phyloP scores from a whole-genome alignment of 1,284 basidiomycete species.

The Uromyces viciae-fabae region DNA sequence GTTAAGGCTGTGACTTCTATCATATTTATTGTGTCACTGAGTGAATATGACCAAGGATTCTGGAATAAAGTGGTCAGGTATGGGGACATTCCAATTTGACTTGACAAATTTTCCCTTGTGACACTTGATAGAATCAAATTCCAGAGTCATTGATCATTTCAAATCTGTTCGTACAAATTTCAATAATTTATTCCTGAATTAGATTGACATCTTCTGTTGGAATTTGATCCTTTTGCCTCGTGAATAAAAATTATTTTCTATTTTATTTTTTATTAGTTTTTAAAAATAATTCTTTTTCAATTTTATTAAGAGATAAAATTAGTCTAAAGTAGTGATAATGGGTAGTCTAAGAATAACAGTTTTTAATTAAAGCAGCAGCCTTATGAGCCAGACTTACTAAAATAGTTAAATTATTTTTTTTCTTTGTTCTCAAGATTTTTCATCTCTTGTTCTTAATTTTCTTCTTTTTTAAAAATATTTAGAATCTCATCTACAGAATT shows the following conservation, averaged over 20 bases:
- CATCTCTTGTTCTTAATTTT: neutral
- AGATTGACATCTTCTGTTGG: conserved; percentile 96
- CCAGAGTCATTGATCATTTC: conserved; percentile 92
- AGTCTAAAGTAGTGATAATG: too few relatives aligned
- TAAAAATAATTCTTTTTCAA: too few relatives aligned
- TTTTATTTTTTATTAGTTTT: too few relatives aligned
- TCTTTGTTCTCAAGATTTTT: neutral
- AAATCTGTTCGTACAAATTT: conserved; percentile 91
- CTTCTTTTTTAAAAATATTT: neutral
- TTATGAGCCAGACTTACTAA: conserved; percentile 85
- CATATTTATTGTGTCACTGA: conserved; percentile 55
- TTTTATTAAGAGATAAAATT: too few relatives aligned
- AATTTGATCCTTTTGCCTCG: too few relatives aligned
- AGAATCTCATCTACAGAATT: neutral
- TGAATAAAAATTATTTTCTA: too few relatives aligned
- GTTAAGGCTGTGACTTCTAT: conserved; percentile 64
- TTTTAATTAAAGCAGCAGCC: too few relatives aligned
- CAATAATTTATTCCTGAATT: conserved; percentile 92
- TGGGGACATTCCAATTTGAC: conserved; percentile 58
- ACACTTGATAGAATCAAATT: conserved; percentile 80
- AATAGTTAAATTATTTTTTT: neutral
- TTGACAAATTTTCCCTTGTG: conserved; percentile 58
- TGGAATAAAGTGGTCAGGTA: conserved; percentile 52
- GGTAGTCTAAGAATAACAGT: too few relatives aligned
- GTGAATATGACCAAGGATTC: conserved; percentile 52